Conservation (phyloP, 352 stramenopile genomes). For the Phytophthora colocasiae region DNA sequence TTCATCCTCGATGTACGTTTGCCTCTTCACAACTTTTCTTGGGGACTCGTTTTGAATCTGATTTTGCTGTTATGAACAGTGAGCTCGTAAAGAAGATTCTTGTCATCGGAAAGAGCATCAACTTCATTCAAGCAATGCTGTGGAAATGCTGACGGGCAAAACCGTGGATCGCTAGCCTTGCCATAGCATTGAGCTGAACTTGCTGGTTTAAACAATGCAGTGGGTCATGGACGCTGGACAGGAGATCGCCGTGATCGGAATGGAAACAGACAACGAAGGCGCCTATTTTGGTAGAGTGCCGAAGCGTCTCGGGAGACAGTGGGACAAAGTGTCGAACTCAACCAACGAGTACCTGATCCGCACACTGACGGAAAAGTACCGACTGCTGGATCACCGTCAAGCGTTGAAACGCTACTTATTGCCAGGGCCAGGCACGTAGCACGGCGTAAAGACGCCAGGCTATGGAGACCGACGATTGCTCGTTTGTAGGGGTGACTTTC, state of each 20-base stretch:
- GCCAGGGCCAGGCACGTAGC: constrained; percentile 91
- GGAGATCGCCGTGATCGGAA: constrained; percentile 46
- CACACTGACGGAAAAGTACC: constrained; percentile 92
- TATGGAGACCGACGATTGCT: not conserved
- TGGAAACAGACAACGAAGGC: constrained; percentile 63
- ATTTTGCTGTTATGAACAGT: constrained; percentile 40
- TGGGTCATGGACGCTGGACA: constrained; percentile 80
- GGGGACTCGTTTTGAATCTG: not conserved
- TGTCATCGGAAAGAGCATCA: constrained; percentile 98
- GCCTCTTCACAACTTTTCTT: not conserved
- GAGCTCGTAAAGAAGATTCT: constrained; percentile 95
- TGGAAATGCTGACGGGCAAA: constrained; percentile 84
- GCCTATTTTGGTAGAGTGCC: constrained; percentile 79
- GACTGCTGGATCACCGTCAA: constrained; percentile 94
- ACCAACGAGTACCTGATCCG: constrained; percentile 94
- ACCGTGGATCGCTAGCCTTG: not conserved
- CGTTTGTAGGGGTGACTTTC: constrained; percentile 93
- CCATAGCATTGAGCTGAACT: not conserved
- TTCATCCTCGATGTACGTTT: constrained; percentile 86
- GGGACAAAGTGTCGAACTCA: constrained; percentile 76
- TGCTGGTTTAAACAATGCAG: constrained; percentile 29
- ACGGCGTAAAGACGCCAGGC: not conserved
- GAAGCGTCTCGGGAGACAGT: constrained; percentile 70
- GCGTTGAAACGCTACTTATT: constrained; percentile 98
- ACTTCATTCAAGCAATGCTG: constrained; percentile 99